Conservation (phyloP, 2,329 filamentous ascomycete species). For the Fusarium decemcellulare region DNA sequence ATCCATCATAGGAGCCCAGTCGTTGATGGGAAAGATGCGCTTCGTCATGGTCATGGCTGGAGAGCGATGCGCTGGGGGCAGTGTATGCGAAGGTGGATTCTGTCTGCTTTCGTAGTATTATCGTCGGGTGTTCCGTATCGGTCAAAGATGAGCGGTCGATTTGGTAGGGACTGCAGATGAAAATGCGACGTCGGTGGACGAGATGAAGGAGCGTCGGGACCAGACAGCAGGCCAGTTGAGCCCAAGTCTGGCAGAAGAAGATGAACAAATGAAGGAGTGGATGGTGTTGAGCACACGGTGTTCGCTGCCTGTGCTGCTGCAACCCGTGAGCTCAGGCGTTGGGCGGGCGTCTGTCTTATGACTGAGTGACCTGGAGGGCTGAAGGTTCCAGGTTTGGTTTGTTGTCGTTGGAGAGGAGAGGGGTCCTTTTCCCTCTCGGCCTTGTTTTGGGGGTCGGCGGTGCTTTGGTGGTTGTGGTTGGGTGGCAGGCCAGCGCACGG, state of each 20-base stretch:
- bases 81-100: not conserved
- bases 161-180: not conserved
- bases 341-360: conserved; percentile 9
- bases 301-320: conserved; percentile 1
- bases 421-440: conserved; percentile 13
- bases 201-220: conserved; percentile 5
- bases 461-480: conserved; percentile 11
- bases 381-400: conserved; percentile 25
- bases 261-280: not conserved
- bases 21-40: conserved; percentile 57
- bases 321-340: not conserved
- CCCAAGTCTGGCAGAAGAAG: not conserved
- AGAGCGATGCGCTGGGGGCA: not conserved
- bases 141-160: not conserved
- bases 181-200: not conserved
- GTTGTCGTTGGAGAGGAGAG: conserved; percentile 26
- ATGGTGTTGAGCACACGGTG: conserved; percentile 2
- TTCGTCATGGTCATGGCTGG: conserved; percentile 48
- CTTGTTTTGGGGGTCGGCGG: conserved; percentile 16
- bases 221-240: not conserved
- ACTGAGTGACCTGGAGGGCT: not conserved
- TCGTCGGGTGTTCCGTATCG: conserved; percentile 14
- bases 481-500: conserved; percentile 17
- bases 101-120: conserved; percentile 5
- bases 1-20: conserved; percentile 57